Conservation (phyloP, 306 rosid species). For the Mimosa pudica region DNA sequence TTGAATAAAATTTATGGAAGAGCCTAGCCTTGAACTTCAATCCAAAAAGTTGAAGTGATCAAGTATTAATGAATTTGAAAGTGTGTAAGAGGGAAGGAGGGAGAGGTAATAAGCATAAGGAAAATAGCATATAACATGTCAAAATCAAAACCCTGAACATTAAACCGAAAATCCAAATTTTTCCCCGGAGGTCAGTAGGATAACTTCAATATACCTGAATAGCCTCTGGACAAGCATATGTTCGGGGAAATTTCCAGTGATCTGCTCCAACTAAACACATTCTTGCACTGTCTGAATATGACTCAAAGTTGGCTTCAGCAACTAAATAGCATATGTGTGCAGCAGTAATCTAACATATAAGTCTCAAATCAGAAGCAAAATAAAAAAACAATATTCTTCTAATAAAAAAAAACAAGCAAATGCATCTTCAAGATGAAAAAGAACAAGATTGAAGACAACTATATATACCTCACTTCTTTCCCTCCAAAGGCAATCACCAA, state of each 20-base stretch:
- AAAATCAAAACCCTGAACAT: constrained; percentile 12
- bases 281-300: constrained; percentile 86
- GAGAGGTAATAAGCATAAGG: constrained; percentile 10
- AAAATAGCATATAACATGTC: background rate
- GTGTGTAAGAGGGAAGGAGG: background rate
- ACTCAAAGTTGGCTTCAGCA: constrained; percentile 93
- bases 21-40: constrained; percentile 10
- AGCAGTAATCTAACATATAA: constrained; percentile 69
- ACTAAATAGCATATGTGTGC: constrained; percentile 96
- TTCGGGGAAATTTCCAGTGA: constrained; percentile 96
- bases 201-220: constrained; percentile 69
- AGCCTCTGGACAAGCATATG: constrained; percentile 90
- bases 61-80: background rate
- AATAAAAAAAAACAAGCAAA: background rate
- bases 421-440: background rate
- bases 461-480: constrained; percentile 77
- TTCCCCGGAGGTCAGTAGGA: background rate
- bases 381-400: background rate
- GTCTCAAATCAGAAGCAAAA: constrained; percentile 34
- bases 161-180: constrained; percentile 6
- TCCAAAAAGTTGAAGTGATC: background rate
- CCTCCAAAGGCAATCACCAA: constrained; percentile 94
- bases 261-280: constrained; percentile 91
- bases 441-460: constrained; percentile 19
- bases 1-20: constrained; percentile 5